These are phyloP conservation scores for Cladorrhinum sp. DNA, from an alignment of 2,329 filamentous ascomycete genomes.

Conservation along the genomic window DNA sequence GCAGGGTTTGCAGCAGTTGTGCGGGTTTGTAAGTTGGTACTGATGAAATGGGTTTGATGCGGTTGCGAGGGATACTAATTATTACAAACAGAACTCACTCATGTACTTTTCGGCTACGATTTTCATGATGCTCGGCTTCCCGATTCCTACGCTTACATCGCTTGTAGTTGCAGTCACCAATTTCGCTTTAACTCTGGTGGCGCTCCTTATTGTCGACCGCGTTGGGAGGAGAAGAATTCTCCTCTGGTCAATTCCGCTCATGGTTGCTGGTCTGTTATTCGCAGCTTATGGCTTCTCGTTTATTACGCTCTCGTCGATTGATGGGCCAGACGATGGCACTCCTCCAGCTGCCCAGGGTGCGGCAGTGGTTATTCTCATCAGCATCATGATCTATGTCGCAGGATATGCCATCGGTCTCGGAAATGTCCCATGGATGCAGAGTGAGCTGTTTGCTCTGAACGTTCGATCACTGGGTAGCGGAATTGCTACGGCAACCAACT, in stretches of 20 bases:
- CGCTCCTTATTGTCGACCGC: constrained; percentile 73
- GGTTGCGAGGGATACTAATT: not conserved
- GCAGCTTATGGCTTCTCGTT: constrained; percentile 71
- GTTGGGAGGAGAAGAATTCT: constrained; percentile 78
- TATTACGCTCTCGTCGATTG: constrained; percentile 45
- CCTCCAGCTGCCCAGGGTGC: constrained; percentile 32
- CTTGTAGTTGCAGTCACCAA: constrained; percentile 78
- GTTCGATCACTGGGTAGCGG: constrained; percentile 72
- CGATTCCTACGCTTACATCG: constrained; percentile 74
- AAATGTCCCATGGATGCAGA: constrained; percentile 95
- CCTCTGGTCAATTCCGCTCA: constrained; percentile 78
- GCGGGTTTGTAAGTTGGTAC: constrained; percentile 65
- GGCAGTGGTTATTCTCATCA: constrained; percentile 62
- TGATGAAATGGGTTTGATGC: not conserved
- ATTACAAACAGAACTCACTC: constrained; percentile 63
- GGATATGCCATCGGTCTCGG: constrained; percentile 84
- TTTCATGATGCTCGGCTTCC: constrained; percentile 73
- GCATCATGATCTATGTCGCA: constrained; percentile 80
- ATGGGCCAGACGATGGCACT: constrained; percentile 17
- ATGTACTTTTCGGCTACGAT: constrained; percentile 92
- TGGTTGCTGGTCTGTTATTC: constrained; percentile 69
- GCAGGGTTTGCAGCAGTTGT: constrained; percentile 84
- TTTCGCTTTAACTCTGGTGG: constrained; percentile 73
- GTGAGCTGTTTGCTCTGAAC: constrained; percentile 78
- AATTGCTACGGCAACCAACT: constrained; percentile 76